Base-by-base conservation (phyloP, 352 stramenopile genomes). In the Globisporangium viniferum region DNA sequence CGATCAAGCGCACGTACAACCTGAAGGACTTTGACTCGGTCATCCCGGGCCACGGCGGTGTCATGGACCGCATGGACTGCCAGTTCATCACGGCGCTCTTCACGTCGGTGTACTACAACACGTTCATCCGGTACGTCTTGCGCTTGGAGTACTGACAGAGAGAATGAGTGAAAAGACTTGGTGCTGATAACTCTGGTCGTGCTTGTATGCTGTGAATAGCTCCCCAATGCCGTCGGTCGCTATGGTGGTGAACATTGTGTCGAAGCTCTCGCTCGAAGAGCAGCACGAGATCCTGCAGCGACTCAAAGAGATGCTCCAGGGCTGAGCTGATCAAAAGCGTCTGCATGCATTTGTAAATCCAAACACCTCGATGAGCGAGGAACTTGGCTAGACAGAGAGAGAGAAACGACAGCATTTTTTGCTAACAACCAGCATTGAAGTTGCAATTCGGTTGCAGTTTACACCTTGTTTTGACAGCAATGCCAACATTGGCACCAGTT, bases 11-110 rank as follows among this genome's bases (percentile, higher is more conserved):
- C 57, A 98, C 98, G 29, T 99, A 99, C 82, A 91, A 96, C 56
- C 88, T 99, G 59, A 99, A 99, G 82, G 98, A 99, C 81, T 99
- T 99, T 78, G 98, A 98, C 69, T 96, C 89, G 31, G 82, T 99
- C 55, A 99, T 99, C 66, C 98, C 98, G 2, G 98, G 98, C 61
- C 98, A 99, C 73, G 97, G 97, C 55, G 97, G 97, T 35, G 82
- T 99, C 63, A 99, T 97, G 86, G 97, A 99, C 73, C 90, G 97
- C 56, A 98, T 99, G 91, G 97, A 99, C 79, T 99, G 97, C 74
- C 95, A 99, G 75, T 88, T 98, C 64, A 92, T 98, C 80, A 98
- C 97, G 69, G 82, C 92, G 56, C 80, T 97, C 29, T 98, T 97
- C 74, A 99, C 94, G 35, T 97, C 92, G 59, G 94, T 99, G 49